Percentiles rank a stretch among this genome's conserved stretches.
phyloP scores from a whole-genome alignment of 148 eudicot genomes.

The Cornus controversa region DNA sequence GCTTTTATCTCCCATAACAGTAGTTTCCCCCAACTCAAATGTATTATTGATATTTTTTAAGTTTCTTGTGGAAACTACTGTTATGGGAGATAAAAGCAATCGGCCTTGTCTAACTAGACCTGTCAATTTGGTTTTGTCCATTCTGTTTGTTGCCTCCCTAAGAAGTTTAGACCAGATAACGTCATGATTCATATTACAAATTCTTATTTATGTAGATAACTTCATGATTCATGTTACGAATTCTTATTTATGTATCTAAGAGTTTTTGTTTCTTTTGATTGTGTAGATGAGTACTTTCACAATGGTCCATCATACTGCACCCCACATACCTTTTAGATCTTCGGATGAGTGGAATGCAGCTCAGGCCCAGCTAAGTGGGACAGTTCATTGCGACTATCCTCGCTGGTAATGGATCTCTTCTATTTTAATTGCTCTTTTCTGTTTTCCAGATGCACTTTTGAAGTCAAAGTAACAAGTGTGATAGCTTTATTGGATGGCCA shows the following conservation, averaged over 20 bases:
- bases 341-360: slow-evolving; percentile 90
- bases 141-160: not conserved
- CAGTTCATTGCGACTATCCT: slow-evolving; percentile 95
- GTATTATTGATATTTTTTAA: too few species aligned
- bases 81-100: too few species aligned
- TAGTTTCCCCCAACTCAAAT: too few species aligned
- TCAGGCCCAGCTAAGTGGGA: slow-evolving; percentile 91
- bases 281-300: slow-evolving; percentile 97
- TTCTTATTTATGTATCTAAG: not conserved
- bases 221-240: not conserved
- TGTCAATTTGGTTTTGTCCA: too few species aligned
- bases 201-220: not conserved
- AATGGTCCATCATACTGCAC: slow-evolving; percentile 95
- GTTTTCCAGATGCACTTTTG: not conserved
- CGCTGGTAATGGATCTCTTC: slow-evolving; percentile 50
- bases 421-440: not conserved
- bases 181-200: not conserved
- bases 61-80: too few species aligned
- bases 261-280: slow-evolving; percentile 1
- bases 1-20: not conserved
- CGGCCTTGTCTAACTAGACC: not conserved
- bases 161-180: not conserved
- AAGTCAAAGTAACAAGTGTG: not conserved
- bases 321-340: slow-evolving; percentile 85
- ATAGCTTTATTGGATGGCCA: not conserved